phyloP scores from a whole-genome alignment of 805 yeast species.

The Wickerhamiella qilinensis region DNA sequence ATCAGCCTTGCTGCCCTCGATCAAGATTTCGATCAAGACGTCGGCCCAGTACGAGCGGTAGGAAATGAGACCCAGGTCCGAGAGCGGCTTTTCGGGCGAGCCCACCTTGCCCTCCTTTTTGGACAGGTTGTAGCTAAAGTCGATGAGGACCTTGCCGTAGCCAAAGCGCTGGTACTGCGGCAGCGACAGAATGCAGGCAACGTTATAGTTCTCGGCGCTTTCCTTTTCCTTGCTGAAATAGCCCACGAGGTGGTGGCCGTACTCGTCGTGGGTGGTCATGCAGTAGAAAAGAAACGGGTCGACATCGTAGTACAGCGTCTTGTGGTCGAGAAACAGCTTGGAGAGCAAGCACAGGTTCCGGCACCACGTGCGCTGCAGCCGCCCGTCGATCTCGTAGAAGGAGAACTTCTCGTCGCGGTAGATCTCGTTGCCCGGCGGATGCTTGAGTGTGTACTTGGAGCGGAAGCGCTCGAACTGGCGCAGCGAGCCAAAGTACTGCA shows the following conservation, averaged over 20 bases:
- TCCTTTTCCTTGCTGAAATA: slow-evolving; percentile 95
- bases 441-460: slow-evolving; percentile 70
- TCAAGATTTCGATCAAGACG: slow-evolving; percentile 55
- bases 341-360: slow-evolving; percentile 82
- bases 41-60: slow-evolving; percentile 97
- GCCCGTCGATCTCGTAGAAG: slow-evolving; percentile 93
- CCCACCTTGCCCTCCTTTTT: slow-evolving; percentile 82
- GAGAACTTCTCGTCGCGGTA: slow-evolving; percentile 86
- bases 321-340: slow-evolving; percentile 85
- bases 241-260: slow-evolving; percentile 93
- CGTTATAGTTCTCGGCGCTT: slow-evolving; percentile 85
- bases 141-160: slow-evolving; percentile 79
- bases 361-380: slow-evolving; percentile 95
- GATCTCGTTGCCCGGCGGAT: slow-evolving; percentile 97
- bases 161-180: slow-evolving; percentile 97
- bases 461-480: slow-evolving; percentile 90
- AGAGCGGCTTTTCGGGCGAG: slow-evolving; percentile 92
- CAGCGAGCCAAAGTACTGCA: slow-evolving; percentile 73
- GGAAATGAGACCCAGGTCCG: slow-evolving; percentile 83
- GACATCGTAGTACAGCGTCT: slow-evolving; percentile 90
- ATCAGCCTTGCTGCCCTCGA: slow-evolving; percentile 39
- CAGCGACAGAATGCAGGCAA: slow-evolving; percentile 88
- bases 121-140: slow-evolving; percentile 82
- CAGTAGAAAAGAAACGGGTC: slow-evolving; percentile 94
- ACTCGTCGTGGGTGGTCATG: slow-evolving; percentile 79